These are phyloP conservation scores for Botryotinia narcissicola DNA, from an alignment of 2,329 filamentous ascomycete species.

Conservation along the genomic window DNA sequence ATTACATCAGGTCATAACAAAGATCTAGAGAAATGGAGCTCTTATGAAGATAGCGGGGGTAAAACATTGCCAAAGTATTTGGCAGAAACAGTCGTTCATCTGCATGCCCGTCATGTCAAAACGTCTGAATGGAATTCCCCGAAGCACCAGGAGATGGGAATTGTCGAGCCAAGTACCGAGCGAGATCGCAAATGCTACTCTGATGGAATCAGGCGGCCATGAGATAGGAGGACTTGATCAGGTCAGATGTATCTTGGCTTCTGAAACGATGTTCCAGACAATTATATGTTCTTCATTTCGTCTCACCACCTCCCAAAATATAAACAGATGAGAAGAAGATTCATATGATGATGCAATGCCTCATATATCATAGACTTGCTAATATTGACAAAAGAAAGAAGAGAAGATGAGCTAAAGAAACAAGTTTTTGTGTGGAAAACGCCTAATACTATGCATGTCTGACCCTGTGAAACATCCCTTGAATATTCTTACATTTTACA, in stretches of 20 bases:
- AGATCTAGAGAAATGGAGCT: not conserved
- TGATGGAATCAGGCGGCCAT: not conserved
- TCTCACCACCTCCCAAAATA: not conserved
- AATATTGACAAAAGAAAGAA: not conserved
- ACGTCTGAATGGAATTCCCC: not conserved
- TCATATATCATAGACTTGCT: not conserved
- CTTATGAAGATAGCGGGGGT: not conserved
- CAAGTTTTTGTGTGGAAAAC: not conserved
- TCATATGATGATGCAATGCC: not conserved
- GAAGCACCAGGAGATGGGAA: rapidly evolving
- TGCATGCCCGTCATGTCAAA: not conserved
- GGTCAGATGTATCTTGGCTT: not conserved
- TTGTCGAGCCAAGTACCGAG: not conserved
- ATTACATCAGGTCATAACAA: not conserved
- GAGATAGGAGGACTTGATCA: not conserved
- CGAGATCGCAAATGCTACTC: not conserved
- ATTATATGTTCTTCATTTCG: not conserved
- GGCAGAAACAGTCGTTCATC: not conserved
- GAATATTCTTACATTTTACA: constrained; percentile 13
- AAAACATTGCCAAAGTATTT: not conserved
- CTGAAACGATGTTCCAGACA: not conserved
- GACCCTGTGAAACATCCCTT: not conserved
- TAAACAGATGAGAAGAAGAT: not conserved
- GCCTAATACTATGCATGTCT: constrained; percentile 18
- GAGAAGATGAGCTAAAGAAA: not conserved